A percentile compares a stretch with the other conserved stretches of the same genome.
Conservation (phyloP, 2,329 filamentous ascomycete genomes). For the Claviceps fusiformis region DNA sequence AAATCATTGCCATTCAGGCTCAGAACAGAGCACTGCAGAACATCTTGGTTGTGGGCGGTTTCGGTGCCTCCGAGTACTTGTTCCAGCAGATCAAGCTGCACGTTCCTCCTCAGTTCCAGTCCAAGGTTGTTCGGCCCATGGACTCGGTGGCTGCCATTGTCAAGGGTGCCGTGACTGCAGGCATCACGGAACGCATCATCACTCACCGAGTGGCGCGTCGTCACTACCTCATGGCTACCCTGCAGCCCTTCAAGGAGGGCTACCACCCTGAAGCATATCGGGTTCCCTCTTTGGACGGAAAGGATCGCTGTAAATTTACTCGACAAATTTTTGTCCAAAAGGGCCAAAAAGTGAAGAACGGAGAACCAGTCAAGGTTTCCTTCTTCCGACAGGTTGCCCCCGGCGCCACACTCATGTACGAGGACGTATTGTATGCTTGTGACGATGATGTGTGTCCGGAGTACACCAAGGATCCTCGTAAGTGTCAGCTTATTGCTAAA, state of each 20-base stretch:
- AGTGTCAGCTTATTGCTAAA: conserved; percentile 29
- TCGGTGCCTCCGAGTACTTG: conserved; percentile 94
- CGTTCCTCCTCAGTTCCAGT: conserved; percentile 94
- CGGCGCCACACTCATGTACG: conserved; percentile 96
- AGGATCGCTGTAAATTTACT: conserved; percentile 97
- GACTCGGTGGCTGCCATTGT: conserved; percentile 97
- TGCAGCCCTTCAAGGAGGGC: conserved; percentile 97
- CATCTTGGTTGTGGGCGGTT: conserved; percentile 92
- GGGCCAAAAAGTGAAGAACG: conserved; percentile 97
- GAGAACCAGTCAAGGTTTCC: conserved; percentile 95
- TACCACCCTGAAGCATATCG: conserved; percentile 98
- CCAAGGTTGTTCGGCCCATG: conserved; percentile 96
- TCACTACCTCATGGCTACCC: conserved; percentile 97
- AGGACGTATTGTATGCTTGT: conserved; percentile 94
- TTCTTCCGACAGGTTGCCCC: conserved; percentile 98
- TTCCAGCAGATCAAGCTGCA: conserved; percentile 99
- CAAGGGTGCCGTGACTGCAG: conserved; percentile 93
- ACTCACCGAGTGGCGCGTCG: conserved; percentile 93
- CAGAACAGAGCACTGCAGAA: conserved; percentile 92
- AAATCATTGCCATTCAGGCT: conserved; percentile 97
- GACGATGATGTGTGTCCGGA: conserved; percentile 97
- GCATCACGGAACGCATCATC: conserved; percentile 92
- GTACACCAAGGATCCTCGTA: conserved; percentile 98
- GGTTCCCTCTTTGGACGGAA: conserved; percentile 89
- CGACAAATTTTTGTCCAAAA: conserved; percentile 98